phyloP scores from a whole-genome alignment of 2,329 filamentous ascomycete species.

The Cladophialophora yegresii region DNA sequence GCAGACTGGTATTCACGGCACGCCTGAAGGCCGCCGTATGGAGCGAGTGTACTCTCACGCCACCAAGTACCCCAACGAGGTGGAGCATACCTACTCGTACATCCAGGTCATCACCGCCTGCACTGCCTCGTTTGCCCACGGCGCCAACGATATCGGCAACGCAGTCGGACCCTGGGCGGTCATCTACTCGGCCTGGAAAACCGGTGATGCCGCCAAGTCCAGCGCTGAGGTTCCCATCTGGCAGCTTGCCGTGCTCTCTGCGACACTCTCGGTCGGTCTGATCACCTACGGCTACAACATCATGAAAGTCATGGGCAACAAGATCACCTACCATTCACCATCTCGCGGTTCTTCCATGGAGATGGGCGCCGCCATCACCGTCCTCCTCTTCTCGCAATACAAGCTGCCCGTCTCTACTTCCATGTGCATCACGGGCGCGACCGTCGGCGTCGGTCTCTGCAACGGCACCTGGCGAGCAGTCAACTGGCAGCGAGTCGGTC shows the following conservation, averaged over 20 bases:
- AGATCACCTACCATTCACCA: slow-evolving; percentile 70
- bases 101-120: slow-evolving; percentile 57
- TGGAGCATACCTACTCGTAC: slow-evolving; percentile 63
- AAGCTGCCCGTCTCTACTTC: slow-evolving; percentile 74
- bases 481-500: slow-evolving; percentile 72
- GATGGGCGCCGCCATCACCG: slow-evolving; percentile 74
- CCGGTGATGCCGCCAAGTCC: slow-evolving; percentile 60
- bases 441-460: slow-evolving; percentile 75
- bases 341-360: slow-evolving; percentile 70
- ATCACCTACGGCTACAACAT: slow-evolving; percentile 80
- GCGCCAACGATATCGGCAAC: slow-evolving; percentile 76
- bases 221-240: slow-evolving; percentile 71
- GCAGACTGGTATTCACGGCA: slow-evolving; percentile 69
- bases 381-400: slow-evolving; percentile 74
- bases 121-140: slow-evolving; percentile 60
- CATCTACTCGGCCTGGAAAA: slow-evolving; percentile 68
- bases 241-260: slow-evolving; percentile 71
- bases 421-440: slow-evolving; percentile 79
- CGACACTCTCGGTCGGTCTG: slow-evolving; percentile 66
- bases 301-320: slow-evolving; percentile 85
- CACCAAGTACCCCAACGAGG: slow-evolving; percentile 67
- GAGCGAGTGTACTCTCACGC: slow-evolving; percentile 65
- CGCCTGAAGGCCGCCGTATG: slow-evolving; percentile 73
- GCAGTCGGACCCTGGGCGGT: slow-evolving; percentile 69
- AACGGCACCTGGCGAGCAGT: slow-evolving; percentile 71